phyloP scores from a whole-genome alignment of 192 early-diverging fungal species.

The Piromyces finnis region DNA sequence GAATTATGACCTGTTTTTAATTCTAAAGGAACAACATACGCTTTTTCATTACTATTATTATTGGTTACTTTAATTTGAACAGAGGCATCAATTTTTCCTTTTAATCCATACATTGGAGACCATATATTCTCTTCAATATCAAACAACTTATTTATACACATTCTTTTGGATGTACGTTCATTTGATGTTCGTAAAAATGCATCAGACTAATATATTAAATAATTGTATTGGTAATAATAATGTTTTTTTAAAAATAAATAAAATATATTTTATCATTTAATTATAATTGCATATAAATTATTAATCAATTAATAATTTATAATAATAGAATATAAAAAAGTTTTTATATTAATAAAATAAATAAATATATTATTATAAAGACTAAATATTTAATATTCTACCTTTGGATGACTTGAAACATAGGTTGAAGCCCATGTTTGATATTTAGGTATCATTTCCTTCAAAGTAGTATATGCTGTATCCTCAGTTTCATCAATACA shows the following conservation, averaged over 20 bases:
- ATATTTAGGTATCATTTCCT: conserved; percentile 25
- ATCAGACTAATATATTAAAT: background rate
- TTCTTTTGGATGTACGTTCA: background rate
- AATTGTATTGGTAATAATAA: too few species aligned
- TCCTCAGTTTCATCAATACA: conserved; percentile 43
- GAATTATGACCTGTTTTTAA: conserved; percentile 64
- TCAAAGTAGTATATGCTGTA: conserved; percentile 19
- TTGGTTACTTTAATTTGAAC: conserved; percentile 13
- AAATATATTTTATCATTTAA: too few species aligned
- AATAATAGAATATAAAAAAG: too few species aligned
- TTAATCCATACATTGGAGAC: conserved; percentile 81
- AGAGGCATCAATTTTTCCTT: conserved; percentile 79
- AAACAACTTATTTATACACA: conserved; percentile 47
- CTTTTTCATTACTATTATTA: conserved; percentile 4
- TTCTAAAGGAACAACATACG: conserved; percentile 62
- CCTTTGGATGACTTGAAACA: conserved; percentile 4
- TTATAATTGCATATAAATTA: too few species aligned
- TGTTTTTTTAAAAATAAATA: too few species aligned
- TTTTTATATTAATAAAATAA: too few species aligned
- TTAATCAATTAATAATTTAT: too few species aligned
- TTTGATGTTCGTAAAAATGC: background rate
- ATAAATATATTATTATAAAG: too few species aligned
- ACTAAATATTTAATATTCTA: too few species aligned
- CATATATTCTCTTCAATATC: conserved; percentile 85
- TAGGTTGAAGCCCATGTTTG: conserved; percentile 24